phyloP scores from a whole-genome alignment of 257 asterid species.

The Hygrophila difformis region DNA sequence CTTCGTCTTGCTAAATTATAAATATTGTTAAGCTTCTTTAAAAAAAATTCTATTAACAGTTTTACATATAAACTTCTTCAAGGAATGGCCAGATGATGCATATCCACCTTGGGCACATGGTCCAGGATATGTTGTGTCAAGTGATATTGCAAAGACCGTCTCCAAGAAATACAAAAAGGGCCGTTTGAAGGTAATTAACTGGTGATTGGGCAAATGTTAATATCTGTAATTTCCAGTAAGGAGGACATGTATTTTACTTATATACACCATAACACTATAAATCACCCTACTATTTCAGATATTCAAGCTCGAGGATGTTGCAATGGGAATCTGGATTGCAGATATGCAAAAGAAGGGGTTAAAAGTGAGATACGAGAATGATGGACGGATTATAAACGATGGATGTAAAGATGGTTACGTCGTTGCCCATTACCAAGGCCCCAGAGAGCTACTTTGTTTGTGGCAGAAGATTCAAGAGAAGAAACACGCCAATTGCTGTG shows the following conservation, averaged over 20 bases:
- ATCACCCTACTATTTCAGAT: conserved; percentile 41
- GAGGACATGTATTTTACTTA: too few relatives aligned
- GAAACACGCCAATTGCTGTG: conserved; percentile 61
- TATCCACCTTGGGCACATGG: conserved; percentile 98
- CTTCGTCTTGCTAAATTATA: conserved; percentile 1
- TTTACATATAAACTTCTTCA: conserved; percentile 4
- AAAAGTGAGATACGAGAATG: conserved; percentile 62
- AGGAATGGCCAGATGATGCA: conserved; percentile 86
- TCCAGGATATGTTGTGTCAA: conserved; percentile 86
- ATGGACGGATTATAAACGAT: conserved; percentile 60
- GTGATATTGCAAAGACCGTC: conserved; percentile 66
- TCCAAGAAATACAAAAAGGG: conserved; percentile 54
- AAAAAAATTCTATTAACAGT: too few relatives aligned
- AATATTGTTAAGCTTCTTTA: too few relatives aligned
- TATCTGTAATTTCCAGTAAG: too few relatives aligned
- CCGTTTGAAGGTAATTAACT: conserved; percentile 50
- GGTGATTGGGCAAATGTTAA: too few relatives aligned
- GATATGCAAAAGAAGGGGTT: conserved; percentile 67
- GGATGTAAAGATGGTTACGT: conserved; percentile 83
- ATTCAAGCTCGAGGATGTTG: conserved; percentile 95
- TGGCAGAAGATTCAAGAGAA: conserved; percentile 91
- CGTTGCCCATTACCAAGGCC: conserved; percentile 89
- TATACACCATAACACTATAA: background rate
- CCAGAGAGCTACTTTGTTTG: conserved; percentile 81
- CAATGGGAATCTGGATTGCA: conserved; percentile 95